Base-by-base conservation (phyloP, 2,329 filamentous ascomycete genomes). In the Xylaria arbuscula region DNA sequence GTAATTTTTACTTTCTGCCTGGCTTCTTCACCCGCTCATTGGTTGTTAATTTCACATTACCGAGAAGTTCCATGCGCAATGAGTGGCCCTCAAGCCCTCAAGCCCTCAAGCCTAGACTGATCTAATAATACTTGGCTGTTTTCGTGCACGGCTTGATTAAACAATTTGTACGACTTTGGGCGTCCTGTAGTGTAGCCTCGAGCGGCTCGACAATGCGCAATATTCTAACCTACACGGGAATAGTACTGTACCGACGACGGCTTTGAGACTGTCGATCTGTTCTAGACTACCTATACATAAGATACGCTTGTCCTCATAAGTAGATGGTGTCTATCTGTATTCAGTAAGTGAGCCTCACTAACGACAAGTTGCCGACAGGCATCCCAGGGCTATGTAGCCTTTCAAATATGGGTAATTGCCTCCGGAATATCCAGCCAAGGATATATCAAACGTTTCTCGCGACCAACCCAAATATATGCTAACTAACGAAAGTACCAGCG, bases 61-160 rank as follows among this genome's bases (percentile, higher is more conserved):
- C 24, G n/a, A 34, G 32, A 45, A 34, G 48, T 45, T 47, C 36
- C 22, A 48, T 68, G 51, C 61, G 38, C 17, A 38, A 10, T 38
- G 34, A 36, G 56, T 48, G 58, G 63, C 56, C 54, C 9, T 24
- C 47, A 55, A 42, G 67, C 59, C 9, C 28, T 45, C 40, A 17
- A 17, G 40, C 17, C n/a, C 15, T 17, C 15, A 7, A 45, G 40
- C 40, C 51, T 54, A 54, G 55, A 58, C 32, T 57, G n/a, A 64
- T 58, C 60, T 61, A 68, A 56, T 64, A 67, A 69, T 69, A 66
- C 45, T 55, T 28, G 51, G 28, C n/a, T 51, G 19, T 38, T 42
- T 42, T 40, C 13, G 28, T 47, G 38, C 32, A n/a, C 51, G 38
- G 47, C n/a, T 47, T 36, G 22, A 24, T 42, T 36, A 32, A 45